Base-by-base conservation (phyloP, 2,329 filamentous ascomycete genomes). In the Fusarium annulatum region DNA sequence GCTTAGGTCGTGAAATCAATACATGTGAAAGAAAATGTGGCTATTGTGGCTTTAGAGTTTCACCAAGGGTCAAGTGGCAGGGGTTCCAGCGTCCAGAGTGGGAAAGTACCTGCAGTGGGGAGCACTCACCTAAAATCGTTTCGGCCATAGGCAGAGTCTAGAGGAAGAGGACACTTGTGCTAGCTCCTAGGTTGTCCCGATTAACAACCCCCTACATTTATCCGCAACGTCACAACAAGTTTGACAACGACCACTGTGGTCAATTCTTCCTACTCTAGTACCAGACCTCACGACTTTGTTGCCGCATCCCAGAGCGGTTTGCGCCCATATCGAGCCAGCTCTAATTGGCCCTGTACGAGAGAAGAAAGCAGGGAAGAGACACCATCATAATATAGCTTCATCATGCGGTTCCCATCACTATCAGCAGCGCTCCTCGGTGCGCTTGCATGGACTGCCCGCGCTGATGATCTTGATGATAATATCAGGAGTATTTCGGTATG, bases 401-500 rank as follows among this genome's bases (percentile, higher is more conserved):
- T 77, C 73, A 88, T 88, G 86, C 82, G 86, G 83, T 80, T 86
- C 77, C 82, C 84, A 66, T 84, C 81, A 70, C 75, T 88, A 78
- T 83, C 85, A 74, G 83, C 85, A 75, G 81, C 84, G 79, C 83
- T 87, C 79, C 81, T 88, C 77, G 86, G 86, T 78, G 84, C 86
- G 63, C 81, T 85, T 71, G 84, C 88, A 69, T 86, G 87, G 81
- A 86, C 83, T 66, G 84, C 85, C 71, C 81, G 85, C 66, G 86
- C 90, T 78, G 73, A 80, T 48, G 86, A 84, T 53, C 86, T 86
- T 69, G 74, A 86, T 72, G 72, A 72, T 8, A 90, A 86, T 43
- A 81, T 87, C 74, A 87, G 86, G 83, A 87, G 86, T 81, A 87
- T 88, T 76, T 82, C 83, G 80, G 86, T 87, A 81, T 69, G 85